Percentiles rank a stretch among this genome's conserved stretches.
These are phyloP conservation scores for Scheffersomyces lignicola DNA, from an alignment of 1,139 yeast genomes.

Conservation along the genomic window DNA sequence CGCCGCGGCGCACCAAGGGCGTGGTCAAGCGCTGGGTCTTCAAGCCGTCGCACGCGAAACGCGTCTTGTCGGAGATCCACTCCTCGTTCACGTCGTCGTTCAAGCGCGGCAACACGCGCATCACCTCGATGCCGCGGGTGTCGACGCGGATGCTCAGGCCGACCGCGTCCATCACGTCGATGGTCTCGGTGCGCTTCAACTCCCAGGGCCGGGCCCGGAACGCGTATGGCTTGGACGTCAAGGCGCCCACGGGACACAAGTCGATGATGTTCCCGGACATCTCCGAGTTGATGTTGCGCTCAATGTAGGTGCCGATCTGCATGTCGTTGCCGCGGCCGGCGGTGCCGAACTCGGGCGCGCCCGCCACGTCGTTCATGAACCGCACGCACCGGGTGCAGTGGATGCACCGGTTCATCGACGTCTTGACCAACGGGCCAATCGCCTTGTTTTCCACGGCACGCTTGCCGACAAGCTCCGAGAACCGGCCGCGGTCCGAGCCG, in stretches of 20 bases:
- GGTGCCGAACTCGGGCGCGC: slow-evolving; percentile 89
- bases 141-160: slow-evolving; percentile 86
- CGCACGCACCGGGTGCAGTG: slow-evolving; percentile 93
- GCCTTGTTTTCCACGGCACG: slow-evolving; percentile 91
- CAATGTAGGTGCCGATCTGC: slow-evolving; percentile 90
- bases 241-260: slow-evolving; percentile 91
- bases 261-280: slow-evolving; percentile 87
- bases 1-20: slow-evolving; percentile 75
- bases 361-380: slow-evolving; percentile 88
- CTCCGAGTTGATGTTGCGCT: slow-evolving; percentile 82
- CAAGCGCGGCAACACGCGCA: slow-evolving; percentile 84
- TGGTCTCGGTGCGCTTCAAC: slow-evolving; percentile 83
- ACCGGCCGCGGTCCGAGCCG: slow-evolving; percentile 87
- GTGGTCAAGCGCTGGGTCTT: slow-evolving; percentile 84
- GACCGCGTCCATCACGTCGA: slow-evolving; percentile 82
- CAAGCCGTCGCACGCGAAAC: slow-evolving; percentile 85
- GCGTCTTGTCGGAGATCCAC: slow-evolving; percentile 87
- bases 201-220: slow-evolving; percentile 95
- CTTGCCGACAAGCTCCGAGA: slow-evolving; percentile 77
- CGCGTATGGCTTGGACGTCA: slow-evolving; percentile 87
- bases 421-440: slow-evolving; percentile 85
- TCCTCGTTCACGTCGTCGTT: slow-evolving; percentile 89
- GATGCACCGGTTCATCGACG: slow-evolving; percentile 91
- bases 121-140: slow-evolving; percentile 83
- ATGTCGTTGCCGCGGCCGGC: slow-evolving; percentile 89